Evolutionary conservation across 805 yeast genomes (phyloP).

Genomic region (Yamadazyma olivae): DNA sequence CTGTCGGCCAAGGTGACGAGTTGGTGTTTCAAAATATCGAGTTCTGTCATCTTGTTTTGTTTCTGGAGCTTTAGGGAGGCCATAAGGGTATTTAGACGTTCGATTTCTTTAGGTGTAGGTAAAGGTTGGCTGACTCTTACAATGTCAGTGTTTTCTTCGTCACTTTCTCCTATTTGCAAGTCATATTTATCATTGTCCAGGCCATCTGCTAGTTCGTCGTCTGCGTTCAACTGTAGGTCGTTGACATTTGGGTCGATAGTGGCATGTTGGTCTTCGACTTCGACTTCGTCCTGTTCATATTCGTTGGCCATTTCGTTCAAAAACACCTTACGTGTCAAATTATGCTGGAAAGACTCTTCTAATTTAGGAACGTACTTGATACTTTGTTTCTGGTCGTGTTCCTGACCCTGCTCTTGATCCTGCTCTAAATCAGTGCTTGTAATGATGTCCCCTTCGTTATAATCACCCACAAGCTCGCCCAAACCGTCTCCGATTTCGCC

Average conservation of each 20-base stretch:
- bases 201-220: constrained; percentile 6
- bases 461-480: too few species aligned
- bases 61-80: constrained; percentile 2
- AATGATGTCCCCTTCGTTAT: constrained; percentile 14
- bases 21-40: constrained; percentile 5
- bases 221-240: constrained; percentile 6
- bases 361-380: constrained; percentile 12
- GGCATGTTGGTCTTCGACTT: constrained; percentile 6
- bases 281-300: constrained; percentile 9
- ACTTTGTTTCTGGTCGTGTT: background rate
- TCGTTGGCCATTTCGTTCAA: constrained; percentile 9
- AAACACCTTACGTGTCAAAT: constrained; percentile 2
- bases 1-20: constrained; percentile 1
- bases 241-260: constrained; percentile 9
- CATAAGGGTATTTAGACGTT: constrained; percentile 5
- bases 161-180: constrained; percentile 10
- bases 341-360: constrained; percentile 2
- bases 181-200: constrained; percentile 11
- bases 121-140: constrained; percentile 8
- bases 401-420: constrained; percentile 2
- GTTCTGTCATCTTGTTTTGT: constrained; percentile 1
- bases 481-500: background rate
- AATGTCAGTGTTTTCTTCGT: constrained; percentile 5
- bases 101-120: constrained; percentile 4
- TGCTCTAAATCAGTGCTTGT: constrained; percentile 35